Conservation (phyloP, 2,329 filamentous ascomycete species). For the Verticillium nubilum region DNA sequence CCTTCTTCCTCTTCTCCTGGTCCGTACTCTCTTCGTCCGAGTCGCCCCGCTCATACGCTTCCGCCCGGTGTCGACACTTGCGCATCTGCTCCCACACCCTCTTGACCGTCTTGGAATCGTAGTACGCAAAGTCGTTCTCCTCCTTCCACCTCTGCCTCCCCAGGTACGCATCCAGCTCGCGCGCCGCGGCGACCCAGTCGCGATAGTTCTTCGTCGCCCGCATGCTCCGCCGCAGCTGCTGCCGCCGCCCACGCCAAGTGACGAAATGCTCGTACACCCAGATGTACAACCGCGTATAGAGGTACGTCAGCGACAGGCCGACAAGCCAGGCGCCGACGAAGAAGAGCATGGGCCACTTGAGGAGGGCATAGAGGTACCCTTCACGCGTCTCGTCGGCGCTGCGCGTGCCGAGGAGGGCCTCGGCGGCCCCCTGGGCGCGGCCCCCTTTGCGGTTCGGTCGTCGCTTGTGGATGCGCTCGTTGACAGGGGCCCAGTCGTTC, state of each 20-base stretch:
- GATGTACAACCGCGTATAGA: constrained; percentile 82
- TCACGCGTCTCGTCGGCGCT: constrained; percentile 90
- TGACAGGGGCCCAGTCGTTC: constrained; percentile 92
- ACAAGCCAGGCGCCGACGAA: constrained; percentile 76
- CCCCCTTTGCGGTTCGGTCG: constrained; percentile 25
- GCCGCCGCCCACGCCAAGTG: constrained; percentile 78
- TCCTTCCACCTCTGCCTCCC: constrained; percentile 78
- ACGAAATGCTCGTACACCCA: constrained; percentile 87
- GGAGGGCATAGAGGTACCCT: constrained; percentile 79
- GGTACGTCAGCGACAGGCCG: constrained; percentile 67
- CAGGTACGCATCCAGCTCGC: constrained; percentile 72
- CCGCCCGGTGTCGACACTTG: constrained; percentile 55
- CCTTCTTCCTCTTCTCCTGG: constrained; percentile 26
- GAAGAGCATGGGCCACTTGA: constrained; percentile 88
- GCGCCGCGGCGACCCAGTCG: constrained; percentile 78
- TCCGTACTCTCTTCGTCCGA: constrained; percentile 29
- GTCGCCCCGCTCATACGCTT: constrained; percentile 36
- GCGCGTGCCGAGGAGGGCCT: constrained; percentile 45
- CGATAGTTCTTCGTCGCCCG: constrained; percentile 68
- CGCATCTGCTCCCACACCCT: constrained; percentile 72
- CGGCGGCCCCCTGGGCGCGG: constrained; percentile 31
- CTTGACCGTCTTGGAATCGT: constrained; percentile 79
- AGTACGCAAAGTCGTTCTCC: constrained; percentile 74
- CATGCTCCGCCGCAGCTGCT: constrained; percentile 65
- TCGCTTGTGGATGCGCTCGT: constrained; percentile 57